Evolutionary conservation across 306 rosid species (phyloP).

Genomic region (Urtica urens): DNA sequence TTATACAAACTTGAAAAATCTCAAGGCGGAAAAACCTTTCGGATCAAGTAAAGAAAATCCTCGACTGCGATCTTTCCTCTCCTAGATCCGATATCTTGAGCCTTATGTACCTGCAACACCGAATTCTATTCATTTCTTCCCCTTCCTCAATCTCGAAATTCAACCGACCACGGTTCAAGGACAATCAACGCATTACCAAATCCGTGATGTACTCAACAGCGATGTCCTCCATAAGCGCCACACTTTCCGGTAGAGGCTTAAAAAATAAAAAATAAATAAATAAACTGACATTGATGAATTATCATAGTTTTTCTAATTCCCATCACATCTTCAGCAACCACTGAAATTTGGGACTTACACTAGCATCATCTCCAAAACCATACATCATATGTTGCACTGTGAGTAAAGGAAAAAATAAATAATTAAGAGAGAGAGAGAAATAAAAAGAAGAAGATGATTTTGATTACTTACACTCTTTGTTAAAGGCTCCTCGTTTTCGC

Average conservation of each 20-base stretch:
- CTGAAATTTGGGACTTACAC: slow-evolving; percentile 53
- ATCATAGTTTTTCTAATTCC: not conserved
- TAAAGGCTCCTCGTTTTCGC: slow-evolving; percentile 84
- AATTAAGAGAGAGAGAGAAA: too few species aligned
- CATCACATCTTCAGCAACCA: not conserved
- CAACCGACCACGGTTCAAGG: too few species aligned
- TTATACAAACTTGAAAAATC: not conserved
- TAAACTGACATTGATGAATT: not conserved
- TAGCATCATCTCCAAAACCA: slow-evolving; percentile 89
- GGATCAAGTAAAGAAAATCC: slow-evolving; percentile 78
- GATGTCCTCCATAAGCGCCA: slow-evolving; percentile 86
- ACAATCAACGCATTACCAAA: slow-evolving; percentile 46
- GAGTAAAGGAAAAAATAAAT: not conserved
- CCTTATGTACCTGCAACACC: slow-evolving; percentile 62
- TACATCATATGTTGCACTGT: slow-evolving; percentile 97
- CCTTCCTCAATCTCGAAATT: not conserved
- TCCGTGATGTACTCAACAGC: slow-evolving; percentile 80
- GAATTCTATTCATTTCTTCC: slow-evolving; percentile 2
- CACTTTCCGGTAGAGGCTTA: slow-evolving; percentile 88
- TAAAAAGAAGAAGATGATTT: slow-evolving; percentile 1
- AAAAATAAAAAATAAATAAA: not conserved
- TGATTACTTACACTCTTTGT: slow-evolving; percentile 54
- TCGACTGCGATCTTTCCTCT: slow-evolving; percentile 84
- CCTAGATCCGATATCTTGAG: slow-evolving; percentile 84
- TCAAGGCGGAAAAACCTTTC: slow-evolving; percentile 44